Evolutionary conservation across 495 filamentous ascomycete species (phyloP).

Genomic region (Penicillium chermesinum): DNA sequence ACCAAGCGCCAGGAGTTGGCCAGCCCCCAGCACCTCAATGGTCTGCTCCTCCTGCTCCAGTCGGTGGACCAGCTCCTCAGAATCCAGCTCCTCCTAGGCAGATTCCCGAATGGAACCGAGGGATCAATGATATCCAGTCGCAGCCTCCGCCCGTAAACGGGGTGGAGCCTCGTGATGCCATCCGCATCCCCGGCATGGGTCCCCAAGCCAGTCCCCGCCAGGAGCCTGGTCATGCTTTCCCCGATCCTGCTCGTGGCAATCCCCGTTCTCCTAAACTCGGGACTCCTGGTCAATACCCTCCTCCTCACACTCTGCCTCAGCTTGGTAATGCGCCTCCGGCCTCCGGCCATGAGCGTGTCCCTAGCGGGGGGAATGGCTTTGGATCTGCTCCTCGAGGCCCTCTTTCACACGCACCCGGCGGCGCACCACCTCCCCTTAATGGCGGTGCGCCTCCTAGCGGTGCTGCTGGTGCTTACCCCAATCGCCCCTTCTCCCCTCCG

Average conservation of each 20-base stretch:
- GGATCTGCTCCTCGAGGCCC: slow-evolving; percentile 28
- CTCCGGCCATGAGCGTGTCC: slow-evolving; percentile 45
- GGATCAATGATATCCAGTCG: slow-evolving; percentile 69
- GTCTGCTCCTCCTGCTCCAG: slow-evolving; percentile 63
- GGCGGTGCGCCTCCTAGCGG: slow-evolving; percentile 39
- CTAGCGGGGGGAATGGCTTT: slow-evolving; percentile 52
- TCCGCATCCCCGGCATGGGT: slow-evolving; percentile 59
- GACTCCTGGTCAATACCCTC: slow-evolving; percentile 58
- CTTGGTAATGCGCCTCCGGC: slow-evolving; percentile 51
- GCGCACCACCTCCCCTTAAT: slow-evolving; percentile 32
- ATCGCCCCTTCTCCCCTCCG: slow-evolving; percentile 66
- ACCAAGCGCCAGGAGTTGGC: slow-evolving; percentile 66
- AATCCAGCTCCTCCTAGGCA: slow-evolving; percentile 57
- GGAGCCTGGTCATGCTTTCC: slow-evolving; percentile 67
- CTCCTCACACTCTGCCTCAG: slow-evolving; percentile 55
- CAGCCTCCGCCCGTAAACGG: slow-evolving; percentile 62
- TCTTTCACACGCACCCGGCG: slow-evolving; percentile 41
- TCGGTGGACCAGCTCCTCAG: slow-evolving; percentile 53
- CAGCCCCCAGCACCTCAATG: slow-evolving; percentile 80
- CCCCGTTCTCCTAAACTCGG: slow-evolving; percentile 61
- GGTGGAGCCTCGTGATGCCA: slow-evolving; percentile 69
- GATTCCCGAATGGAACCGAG: slow-evolving; percentile 66
- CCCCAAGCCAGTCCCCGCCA: slow-evolving; percentile 65
- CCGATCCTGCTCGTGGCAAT: slow-evolving; percentile 61
- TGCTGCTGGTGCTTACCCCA: slow-evolving; percentile 37